Conservation (phyloP, 306 rosid genomes). For the Pyrus communis region DNA sequence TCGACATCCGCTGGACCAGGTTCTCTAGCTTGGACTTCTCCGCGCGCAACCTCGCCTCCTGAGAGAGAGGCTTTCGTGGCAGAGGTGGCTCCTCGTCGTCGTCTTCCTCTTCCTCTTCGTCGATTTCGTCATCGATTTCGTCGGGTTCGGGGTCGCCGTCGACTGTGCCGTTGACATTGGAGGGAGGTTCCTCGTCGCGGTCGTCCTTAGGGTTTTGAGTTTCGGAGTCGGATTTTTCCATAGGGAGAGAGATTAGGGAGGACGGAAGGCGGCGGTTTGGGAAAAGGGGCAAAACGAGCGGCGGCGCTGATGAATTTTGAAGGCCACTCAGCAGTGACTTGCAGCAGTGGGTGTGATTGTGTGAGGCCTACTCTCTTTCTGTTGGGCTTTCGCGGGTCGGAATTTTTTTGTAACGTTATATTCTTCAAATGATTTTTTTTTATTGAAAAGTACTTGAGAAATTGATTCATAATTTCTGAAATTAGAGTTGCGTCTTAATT, state of each 20-base stretch:
- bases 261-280: background rate
- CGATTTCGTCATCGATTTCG: constrained; percentile 24
- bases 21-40: constrained; percentile 44
- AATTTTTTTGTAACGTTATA: background rate
- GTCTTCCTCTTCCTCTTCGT: constrained; percentile 15
- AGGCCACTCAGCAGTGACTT: background rate
- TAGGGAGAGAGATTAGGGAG: constrained; percentile 11
- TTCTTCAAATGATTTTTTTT: too few relatives aligned
- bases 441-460: too few relatives aligned
- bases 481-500: too few relatives aligned
- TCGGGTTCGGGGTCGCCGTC: constrained; percentile 25
- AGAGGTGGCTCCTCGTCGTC: constrained; percentile 20
- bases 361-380: background rate
- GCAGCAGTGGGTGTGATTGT: background rate
- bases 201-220: constrained; percentile 35
- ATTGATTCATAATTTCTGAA: too few relatives aligned
- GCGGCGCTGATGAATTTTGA: constrained; percentile 5
- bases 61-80: constrained; percentile 22
- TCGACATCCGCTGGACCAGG: constrained; percentile 50
- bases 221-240: constrained; percentile 38
- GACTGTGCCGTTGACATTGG: constrained; percentile 24
- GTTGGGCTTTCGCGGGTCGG: background rate
- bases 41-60: constrained; percentile 33
- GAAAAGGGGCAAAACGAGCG: background rate
- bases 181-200: constrained; percentile 22